A percentile compares a stretch with the other conserved stretches of the same genome.
phyloP scores from a whole-genome alignment of 192 early-diverging fungal genomes.

The Entomortierella lignicola region DNA sequence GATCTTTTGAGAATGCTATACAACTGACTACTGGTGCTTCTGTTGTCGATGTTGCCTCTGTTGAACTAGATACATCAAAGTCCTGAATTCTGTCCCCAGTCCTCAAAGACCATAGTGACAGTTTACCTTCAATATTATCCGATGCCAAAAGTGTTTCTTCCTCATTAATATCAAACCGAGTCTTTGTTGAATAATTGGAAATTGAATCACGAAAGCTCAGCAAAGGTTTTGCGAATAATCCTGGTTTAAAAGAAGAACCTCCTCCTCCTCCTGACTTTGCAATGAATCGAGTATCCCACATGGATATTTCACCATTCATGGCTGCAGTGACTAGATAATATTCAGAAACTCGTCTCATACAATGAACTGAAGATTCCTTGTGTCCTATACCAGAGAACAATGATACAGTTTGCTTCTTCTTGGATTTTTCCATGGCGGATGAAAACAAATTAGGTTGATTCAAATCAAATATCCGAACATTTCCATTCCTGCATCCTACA shows the following conservation, averaged over 20 bases:
- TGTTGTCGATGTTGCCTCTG: too few relatives aligned
- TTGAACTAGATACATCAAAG: slow-evolving; percentile 24
- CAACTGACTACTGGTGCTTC: too few relatives aligned
- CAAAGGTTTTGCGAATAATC: slow-evolving; percentile 17
- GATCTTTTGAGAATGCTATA: too few relatives aligned
- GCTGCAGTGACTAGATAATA: slow-evolving; percentile 39
- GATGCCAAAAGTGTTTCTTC: slow-evolving; percentile 31
- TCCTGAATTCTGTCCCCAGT: slow-evolving; percentile 30
- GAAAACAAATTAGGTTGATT: slow-evolving; percentile 8
- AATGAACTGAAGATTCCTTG: slow-evolving; percentile 27
- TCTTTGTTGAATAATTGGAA: slow-evolving; percentile 16
- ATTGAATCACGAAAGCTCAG: slow-evolving; percentile 19
- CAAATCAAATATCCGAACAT: slow-evolving; percentile 31
- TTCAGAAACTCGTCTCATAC: slow-evolving; percentile 25
- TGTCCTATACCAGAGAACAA: slow-evolving; percentile 35
- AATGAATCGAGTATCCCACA: slow-evolving; percentile 49
- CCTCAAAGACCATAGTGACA: slow-evolving; percentile 43
- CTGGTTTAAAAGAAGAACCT: neutral
- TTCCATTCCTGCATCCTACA: slow-evolving; percentile 46
- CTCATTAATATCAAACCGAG: slow-evolving; percentile 22
- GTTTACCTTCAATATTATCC: slow-evolving; percentile 10
- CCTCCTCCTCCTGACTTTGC: too few relatives aligned
- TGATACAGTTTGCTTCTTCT: neutral
- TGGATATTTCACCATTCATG: slow-evolving; percentile 44
- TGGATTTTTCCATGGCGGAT: neutral